A percentile compares a stretch with the other conserved stretches of the same genome.
Conservation (phyloP, 202 grass and related monocot genomes). For the Setaria viridis region DNA sequence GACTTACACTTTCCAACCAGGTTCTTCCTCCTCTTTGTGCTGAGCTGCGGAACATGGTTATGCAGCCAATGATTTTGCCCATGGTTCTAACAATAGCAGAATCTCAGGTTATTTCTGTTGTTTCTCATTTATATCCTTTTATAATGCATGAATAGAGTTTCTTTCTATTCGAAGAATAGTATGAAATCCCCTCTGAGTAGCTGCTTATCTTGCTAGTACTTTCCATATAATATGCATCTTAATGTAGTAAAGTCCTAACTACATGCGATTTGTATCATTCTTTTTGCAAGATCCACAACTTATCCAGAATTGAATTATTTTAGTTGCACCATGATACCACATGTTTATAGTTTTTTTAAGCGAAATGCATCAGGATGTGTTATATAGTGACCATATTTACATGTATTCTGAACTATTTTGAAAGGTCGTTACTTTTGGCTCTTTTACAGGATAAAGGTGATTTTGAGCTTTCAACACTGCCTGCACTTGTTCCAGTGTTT, state of each 20-base stretch:
- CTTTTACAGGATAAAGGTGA: conserved; percentile 85
- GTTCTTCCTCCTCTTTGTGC: conserved; percentile 99
- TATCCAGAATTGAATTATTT: not conserved
- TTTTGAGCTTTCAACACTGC: conserved; percentile 96
- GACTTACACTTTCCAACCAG: conserved; percentile 62
- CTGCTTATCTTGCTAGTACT: conserved; percentile 2
- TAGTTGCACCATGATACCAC: not conserved
- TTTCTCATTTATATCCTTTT: conserved; percentile 23
- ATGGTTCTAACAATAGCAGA: conserved; percentile 98
- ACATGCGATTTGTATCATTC: not conserved
- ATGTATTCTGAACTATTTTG: conserved; percentile 20
- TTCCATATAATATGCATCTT: conserved; percentile 14
- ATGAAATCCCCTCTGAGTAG: conserved; percentile 8
- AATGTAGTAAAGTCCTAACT: conserved; percentile 8
- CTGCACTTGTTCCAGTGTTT: conserved; percentile 93
- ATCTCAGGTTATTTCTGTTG: conserved; percentile 63
- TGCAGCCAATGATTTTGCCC: conserved; percentile 99
- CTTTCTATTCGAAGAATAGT: conserved; percentile 14
- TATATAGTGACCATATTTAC: conserved; percentile 12
- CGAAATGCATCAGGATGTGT: conserved; percentile 19
- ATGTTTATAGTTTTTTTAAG: not conserved
- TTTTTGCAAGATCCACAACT: conserved; percentile 13
- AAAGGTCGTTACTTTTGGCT: not conserved
- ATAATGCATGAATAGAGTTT: conserved; percentile 18
- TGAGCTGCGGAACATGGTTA: conserved; percentile 91